Evolutionary conservation across 2,329 filamentous ascomycete species (phyloP).

Genomic region (Fusarium marasasianum): DNA sequence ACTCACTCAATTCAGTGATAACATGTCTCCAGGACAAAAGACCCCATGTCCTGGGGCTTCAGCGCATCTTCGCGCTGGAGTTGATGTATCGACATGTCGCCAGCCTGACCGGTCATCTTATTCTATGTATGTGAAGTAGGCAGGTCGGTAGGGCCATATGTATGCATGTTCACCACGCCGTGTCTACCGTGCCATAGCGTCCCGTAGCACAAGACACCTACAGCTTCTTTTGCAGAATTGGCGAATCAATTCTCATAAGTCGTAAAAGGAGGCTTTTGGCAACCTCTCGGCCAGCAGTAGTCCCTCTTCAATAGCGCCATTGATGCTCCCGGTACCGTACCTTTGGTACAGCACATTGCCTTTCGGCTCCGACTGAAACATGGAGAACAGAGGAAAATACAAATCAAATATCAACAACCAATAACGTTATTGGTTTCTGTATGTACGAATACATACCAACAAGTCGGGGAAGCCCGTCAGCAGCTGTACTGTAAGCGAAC

Average conservation of each 20-base stretch:
- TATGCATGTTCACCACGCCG: neutral
- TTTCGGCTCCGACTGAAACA: constrained; percentile 27
- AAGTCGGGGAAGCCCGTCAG: neutral
- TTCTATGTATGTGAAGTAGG: neutral
- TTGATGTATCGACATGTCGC: neutral
- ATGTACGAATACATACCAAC: neutral
- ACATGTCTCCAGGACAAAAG: neutral
- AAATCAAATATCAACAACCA: neutral
- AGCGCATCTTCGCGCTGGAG: constrained; percentile 23
- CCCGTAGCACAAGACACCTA: neutral
- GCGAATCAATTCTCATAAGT: neutral
- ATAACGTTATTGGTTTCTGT: neutral
- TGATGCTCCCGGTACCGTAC: constrained; percentile 14
- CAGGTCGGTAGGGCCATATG: neutral
- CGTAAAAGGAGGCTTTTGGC: neutral
- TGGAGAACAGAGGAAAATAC: constrained; percentile 7
- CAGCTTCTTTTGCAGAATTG: neutral
- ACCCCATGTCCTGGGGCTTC: constrained; percentile 8
- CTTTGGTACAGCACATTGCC: constrained; percentile 14
- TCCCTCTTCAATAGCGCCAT: constrained; percentile 10
- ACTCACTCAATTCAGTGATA: neutral
- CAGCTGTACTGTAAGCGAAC: neutral
- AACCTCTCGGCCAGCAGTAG: neutral
- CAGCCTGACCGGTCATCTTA: constrained; percentile 9
- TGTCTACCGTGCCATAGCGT: neutral